A percentile compares a stretch with the other conserved stretches of the same genome.
phyloP scores from a whole-genome alignment of 169 alveolate genomes.

The Eimeria mitis region DNA sequence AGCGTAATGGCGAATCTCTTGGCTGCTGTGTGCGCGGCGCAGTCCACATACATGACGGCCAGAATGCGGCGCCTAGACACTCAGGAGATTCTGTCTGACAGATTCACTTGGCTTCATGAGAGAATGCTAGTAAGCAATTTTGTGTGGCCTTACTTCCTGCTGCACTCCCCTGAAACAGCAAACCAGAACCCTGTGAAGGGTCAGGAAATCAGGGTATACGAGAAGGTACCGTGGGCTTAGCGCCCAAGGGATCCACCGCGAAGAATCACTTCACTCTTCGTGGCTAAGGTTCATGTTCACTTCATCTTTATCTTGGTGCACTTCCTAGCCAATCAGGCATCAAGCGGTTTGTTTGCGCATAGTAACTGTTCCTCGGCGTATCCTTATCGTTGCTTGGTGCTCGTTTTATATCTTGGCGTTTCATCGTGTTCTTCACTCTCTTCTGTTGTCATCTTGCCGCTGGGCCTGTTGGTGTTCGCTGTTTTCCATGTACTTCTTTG shows the following conservation, averaged over 20 bases:
- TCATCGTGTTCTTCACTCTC: background rate
- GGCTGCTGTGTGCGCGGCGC: background rate
- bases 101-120: conserved; percentile 84
- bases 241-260: background rate
- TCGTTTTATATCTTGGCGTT: background rate
- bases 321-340: background rate
- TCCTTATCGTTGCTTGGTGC: no score
- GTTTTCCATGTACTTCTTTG: background rate
- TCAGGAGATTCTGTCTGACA: conserved; percentile 82
- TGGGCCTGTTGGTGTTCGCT: background rate
- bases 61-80: conserved; percentile 69
- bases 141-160: background rate
- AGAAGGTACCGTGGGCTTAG: background rate
- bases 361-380: background rate
- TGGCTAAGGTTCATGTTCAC: background rate
- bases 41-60: conserved; percentile 75
- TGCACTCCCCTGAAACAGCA: background rate
- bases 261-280: background rate
- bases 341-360: background rate
- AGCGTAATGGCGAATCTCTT: background rate
- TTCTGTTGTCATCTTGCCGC: background rate
- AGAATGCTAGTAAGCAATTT: conserved; percentile 81
- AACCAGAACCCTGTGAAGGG: background rate
- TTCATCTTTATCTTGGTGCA: background rate
- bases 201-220: background rate